These are phyloP conservation scores for Phaeosphaeria sp. DNA, from an alignment of 2,329 filamentous ascomycete species.

Conservation along the genomic window DNA sequence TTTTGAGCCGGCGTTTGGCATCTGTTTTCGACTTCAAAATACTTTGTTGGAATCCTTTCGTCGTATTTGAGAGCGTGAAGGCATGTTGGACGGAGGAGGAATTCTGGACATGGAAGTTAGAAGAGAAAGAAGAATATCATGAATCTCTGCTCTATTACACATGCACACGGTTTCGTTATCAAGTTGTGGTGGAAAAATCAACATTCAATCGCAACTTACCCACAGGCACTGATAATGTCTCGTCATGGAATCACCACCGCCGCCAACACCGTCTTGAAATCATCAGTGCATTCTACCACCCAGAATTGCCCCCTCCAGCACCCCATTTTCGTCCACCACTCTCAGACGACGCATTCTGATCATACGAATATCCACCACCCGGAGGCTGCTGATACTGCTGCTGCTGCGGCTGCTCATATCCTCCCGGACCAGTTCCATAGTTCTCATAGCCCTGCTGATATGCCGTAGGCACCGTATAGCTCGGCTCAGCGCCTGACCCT, in stretches of 20 bases:
- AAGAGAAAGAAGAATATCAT: conserved; percentile 15
- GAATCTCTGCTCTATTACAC: conserved; percentile 26
- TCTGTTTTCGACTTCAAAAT: conserved; percentile 17
- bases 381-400: conserved; percentile 18
- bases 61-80: conserved; percentile 22
- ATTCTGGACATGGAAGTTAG: conserved; percentile 8
- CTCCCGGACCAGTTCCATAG: conserved; percentile 20
- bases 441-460: conserved; percentile 48
- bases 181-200: too few species aligned
- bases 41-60: conserved; percentile 5
- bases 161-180: neutral
- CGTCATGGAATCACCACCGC: neutral
- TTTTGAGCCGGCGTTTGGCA: conserved; percentile 37
- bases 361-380: conserved; percentile 29
- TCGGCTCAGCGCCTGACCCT: conserved; percentile 40
- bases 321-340: conserved; percentile 40
- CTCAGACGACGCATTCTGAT: conserved; percentile 18
- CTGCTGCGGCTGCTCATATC: conserved; percentile 22
- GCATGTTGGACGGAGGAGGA: conserved; percentile 10
- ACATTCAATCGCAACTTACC: neutral
- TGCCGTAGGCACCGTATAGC: conserved; percentile 41
- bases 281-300: conserved; percentile 19
- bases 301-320: conserved; percentile 35
- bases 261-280: neutral
- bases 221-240: too few species aligned